Evolutionary conservation across 768 basidiomycete species (phyloP), one percentile per base, ranked within the genome.

Genomic region (Podaxis rugospora): DNA sequence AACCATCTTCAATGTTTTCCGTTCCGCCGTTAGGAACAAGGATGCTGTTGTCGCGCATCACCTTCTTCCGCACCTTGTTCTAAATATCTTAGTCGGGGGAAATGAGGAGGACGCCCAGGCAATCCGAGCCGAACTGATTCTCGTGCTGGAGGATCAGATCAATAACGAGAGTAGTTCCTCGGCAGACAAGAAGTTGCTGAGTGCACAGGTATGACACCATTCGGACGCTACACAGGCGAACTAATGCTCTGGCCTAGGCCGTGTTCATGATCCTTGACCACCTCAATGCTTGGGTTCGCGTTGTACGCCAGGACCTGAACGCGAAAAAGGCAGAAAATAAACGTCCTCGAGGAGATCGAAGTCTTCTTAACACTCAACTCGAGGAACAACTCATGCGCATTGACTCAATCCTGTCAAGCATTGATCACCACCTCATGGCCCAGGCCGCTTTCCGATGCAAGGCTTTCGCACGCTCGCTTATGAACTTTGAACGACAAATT

Each of bases 251-350:
- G 42, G n/a, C 42, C 5, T 59, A 98, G 95, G 92, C 88, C 7
- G 86, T 98, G 21, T 99, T 99, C 71, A 89, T 89, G 76, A 81
- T 99, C 28, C 85, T 99, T 70, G 97, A 99, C 69, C 95, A 98
- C 68, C 79, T 98, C 10, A 96, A 89, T 73, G 89, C 87, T 66
- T 98, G 93, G 87, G 83, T 94, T 36, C 87, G 90, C 47, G 75
- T 85, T 11, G 81, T 87, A 28, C 86, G 93, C 16, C 88, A 90
- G 71, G 84, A 89, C 1, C 70, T 86, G 55, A 76, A 72, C 58
- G 65, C 62, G 32, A 81, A 80, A 74, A 83, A 81, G 65, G 68
- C 65, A 2, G 86, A 84, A 52, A 74, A 63, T 63, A 86, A 83
- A 68, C 80, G 86, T 47, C 65, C 76, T 16, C 77, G 85, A 59